phyloP scores from a whole-genome alignment of 306 rosid species.

The Rosa persica region DNA sequence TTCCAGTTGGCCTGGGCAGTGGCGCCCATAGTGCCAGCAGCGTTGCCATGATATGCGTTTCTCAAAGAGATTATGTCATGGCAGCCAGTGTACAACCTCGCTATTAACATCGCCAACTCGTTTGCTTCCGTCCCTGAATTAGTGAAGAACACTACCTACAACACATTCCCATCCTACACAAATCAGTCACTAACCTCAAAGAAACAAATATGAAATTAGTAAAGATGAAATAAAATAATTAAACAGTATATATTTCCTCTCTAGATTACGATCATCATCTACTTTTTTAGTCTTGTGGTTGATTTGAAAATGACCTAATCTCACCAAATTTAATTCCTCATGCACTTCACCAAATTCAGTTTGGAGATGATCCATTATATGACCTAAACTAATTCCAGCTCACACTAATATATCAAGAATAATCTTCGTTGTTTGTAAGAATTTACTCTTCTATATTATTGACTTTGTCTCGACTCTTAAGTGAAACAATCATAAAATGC shows the following conservation, averaged over 20 bases:
- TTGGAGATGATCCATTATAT: too few relatives aligned
- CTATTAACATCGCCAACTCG: constrained; percentile 81
- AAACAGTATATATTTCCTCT: too few relatives aligned
- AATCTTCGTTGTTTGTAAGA: too few relatives aligned
- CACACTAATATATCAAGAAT: too few relatives aligned
- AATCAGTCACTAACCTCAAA: neutral
- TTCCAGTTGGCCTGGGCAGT: constrained; percentile 93
- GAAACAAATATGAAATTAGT: neutral
- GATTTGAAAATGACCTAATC: neutral
- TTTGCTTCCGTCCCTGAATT: constrained; percentile 99
- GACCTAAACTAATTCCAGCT: too few relatives aligned
- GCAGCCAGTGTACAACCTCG: constrained; percentile 70
- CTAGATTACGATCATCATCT: neutral
- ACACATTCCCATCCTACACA: neutral
- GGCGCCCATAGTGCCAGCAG: constrained; percentile 85
- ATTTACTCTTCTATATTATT: too few relatives aligned
- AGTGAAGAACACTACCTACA: constrained; percentile 84
- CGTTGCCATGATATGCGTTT: constrained; percentile 92
- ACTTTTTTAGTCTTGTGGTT: neutral
- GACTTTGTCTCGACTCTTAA: too few relatives aligned
- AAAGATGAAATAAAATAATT: neutral
- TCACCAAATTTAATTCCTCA: too few relatives aligned
- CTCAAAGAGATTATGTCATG: constrained; percentile 87
- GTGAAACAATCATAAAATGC: too few relatives aligned
- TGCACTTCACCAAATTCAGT: too few relatives aligned